Evolutionary conservation across 352 stramenopile species (phyloP).

Genomic region (Pythium periplocum): DNA sequence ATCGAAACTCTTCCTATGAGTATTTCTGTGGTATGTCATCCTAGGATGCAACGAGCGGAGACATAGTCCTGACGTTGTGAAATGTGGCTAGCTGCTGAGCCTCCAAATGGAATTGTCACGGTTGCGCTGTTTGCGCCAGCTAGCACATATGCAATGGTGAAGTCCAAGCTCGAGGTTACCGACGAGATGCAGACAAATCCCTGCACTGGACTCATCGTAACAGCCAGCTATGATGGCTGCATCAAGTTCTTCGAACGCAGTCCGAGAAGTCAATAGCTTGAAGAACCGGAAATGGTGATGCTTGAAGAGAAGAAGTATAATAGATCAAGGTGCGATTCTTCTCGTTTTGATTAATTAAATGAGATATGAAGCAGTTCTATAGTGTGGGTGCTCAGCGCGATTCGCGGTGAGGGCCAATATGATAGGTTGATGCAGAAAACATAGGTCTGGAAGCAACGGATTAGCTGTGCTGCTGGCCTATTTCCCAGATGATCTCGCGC

Average conservation of each 20-base stretch:
- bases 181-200: constrained; percentile 59
- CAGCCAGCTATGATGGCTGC: constrained; percentile 80
- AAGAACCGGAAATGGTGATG: no score
- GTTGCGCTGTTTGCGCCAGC: constrained; percentile 75
- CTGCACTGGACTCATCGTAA: constrained; percentile 76
- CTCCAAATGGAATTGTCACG: constrained; percentile 70
- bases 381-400: no score
- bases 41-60: neutral
- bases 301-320: no score
- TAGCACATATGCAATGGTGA: constrained; percentile 78
- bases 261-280: constrained; percentile 14
- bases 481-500: constrained; percentile 38
- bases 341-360: no score
- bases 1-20: constrained; percentile 78
- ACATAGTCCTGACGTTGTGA: neutral
- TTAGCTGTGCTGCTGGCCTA: constrained; percentile 27
- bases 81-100: constrained; percentile 38
- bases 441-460: no score
- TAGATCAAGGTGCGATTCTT: no score
- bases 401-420: no score
- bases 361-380: no score
- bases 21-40: constrained; percentile 60
- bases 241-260: constrained; percentile 77
- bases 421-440: no score
- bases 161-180: constrained; percentile 52